Percentiles rank a stretch among this genome's conserved stretches.
Conservation (phyloP, 208 protist genomes). For the Naegleria lovaniensis region DNA sequence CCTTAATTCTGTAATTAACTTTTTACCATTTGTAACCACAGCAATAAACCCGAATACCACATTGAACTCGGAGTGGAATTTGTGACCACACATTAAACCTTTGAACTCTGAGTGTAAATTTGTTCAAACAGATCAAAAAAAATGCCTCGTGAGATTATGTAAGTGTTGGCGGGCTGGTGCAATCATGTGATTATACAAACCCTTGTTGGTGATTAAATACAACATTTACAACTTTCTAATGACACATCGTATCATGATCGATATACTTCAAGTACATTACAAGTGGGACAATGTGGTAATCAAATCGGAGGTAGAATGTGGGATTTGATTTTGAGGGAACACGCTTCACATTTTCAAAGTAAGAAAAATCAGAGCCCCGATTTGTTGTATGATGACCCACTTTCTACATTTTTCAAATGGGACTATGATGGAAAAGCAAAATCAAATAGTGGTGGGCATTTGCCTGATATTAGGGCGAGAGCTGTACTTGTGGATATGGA, state of each 20-base stretch:
- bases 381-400: constrained; percentile 46
- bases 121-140: no score
- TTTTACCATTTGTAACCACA: no score
- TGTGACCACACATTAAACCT: no score
- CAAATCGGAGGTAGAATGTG: constrained; percentile 87
- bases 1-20: no score
- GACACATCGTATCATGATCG: no score
- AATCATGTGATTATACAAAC: no score
- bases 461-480: constrained; percentile 62
- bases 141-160: background rate
- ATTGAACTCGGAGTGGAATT: no score
- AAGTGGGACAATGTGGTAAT: constrained; percentile 85
- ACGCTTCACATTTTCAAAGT: constrained; percentile 65
- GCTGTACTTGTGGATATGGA: constrained; percentile 93
- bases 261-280: constrained; percentile 49
- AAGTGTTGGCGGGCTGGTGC: background rate
- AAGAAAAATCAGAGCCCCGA: constrained; percentile 16
- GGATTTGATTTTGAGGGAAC: constrained; percentile 87
- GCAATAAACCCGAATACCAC: no score
- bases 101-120: no score
- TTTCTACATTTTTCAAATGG: constrained; percentile 53
- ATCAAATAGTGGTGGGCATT: background rate
- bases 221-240: no score
- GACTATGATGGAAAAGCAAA: background rate
- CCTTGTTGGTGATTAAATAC: no score